Conservation (phyloP, 2,329 filamentous ascomycete genomes). For the Clarireedia homoeocarpa region DNA sequence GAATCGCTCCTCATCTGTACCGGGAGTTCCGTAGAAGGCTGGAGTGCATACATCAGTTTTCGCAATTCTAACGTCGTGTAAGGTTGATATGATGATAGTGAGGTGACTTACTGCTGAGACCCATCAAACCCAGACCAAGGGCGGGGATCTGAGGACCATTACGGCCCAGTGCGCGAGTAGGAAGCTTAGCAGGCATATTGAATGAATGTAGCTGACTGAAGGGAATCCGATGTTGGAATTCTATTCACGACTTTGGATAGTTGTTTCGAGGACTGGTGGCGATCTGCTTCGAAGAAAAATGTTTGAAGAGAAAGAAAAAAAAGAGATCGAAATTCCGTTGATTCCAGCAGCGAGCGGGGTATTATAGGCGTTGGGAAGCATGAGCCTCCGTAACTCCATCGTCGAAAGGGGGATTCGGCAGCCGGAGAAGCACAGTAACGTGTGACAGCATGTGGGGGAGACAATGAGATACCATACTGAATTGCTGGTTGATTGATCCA, state of each 20-base stretch:
- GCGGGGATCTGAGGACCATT: constrained; percentile 12
- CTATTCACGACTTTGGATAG: neutral
- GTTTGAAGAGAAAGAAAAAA: neutral
- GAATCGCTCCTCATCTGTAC: constrained; percentile 30
- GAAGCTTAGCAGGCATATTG: constrained; percentile 11
- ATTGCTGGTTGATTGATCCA: neutral
- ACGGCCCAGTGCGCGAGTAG: constrained; percentile 9
- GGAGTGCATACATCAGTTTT: neutral
- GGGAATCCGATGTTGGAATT: neutral
- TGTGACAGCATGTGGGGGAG: neutral
- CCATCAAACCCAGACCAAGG: constrained; percentile 13
- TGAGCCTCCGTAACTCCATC: constrained; percentile 5
- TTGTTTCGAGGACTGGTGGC: neutral
- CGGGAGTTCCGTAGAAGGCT: constrained; percentile 26
- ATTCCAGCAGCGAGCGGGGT: neutral
- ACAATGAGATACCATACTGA: neutral
- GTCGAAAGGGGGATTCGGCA: neutral
- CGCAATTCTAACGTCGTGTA: neutral
- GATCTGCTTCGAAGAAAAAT: neutral
- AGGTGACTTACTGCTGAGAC: constrained; percentile 5
- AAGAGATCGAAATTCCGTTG: neutral
- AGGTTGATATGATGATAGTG: neutral
- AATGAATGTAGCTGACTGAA: neutral
- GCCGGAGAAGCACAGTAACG: neutral
- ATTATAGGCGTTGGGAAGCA: constrained; percentile 3